Conservation (phyloP, 2,329 filamentous ascomycete species). For the Aureobasidium mangrovei region DNA sequence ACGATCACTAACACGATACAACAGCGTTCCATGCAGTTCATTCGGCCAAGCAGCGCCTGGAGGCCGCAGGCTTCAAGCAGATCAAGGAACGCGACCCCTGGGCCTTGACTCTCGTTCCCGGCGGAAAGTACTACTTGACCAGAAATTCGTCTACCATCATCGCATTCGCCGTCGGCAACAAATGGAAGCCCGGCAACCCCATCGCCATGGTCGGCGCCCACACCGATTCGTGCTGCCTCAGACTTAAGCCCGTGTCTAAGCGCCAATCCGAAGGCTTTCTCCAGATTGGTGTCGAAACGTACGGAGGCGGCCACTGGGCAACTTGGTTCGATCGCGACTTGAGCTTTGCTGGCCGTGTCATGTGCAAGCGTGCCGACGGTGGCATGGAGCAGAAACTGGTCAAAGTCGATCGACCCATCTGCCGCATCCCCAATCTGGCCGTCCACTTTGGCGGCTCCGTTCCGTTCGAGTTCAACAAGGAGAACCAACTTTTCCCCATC, state of each 20-base stretch:
- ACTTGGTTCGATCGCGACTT: conserved; percentile 97
- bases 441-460: conserved; percentile 85
- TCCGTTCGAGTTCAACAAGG: conserved; percentile 91
- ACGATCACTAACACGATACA: conserved; percentile 10
- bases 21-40: conserved; percentile 89
- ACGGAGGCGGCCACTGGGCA: conserved; percentile 95
- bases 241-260: conserved; percentile 90
- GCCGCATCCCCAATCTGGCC: conserved; percentile 86
- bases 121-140: conserved; percentile 93
- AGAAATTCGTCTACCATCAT: conserved; percentile 88
- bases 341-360: conserved; percentile 77
- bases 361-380: conserved; percentile 64
- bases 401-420: conserved; percentile 81
- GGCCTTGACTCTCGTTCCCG: conserved; percentile 68
- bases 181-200: conserved; percentile 87
- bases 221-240: conserved; percentile 86
- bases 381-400: conserved; percentile 75
- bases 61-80: conserved; percentile 74
- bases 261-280: conserved; percentile 78
- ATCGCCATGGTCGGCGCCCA: conserved; percentile 91
- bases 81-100: conserved; percentile 89
- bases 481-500: conserved; percentile 91
- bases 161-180: conserved; percentile 81
- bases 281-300: conserved; percentile 93
- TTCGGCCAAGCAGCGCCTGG: conserved; percentile 64